phyloP scores from a whole-genome alignment of 1,284 basidiomycete species.

The Golubevia sp. region DNA sequence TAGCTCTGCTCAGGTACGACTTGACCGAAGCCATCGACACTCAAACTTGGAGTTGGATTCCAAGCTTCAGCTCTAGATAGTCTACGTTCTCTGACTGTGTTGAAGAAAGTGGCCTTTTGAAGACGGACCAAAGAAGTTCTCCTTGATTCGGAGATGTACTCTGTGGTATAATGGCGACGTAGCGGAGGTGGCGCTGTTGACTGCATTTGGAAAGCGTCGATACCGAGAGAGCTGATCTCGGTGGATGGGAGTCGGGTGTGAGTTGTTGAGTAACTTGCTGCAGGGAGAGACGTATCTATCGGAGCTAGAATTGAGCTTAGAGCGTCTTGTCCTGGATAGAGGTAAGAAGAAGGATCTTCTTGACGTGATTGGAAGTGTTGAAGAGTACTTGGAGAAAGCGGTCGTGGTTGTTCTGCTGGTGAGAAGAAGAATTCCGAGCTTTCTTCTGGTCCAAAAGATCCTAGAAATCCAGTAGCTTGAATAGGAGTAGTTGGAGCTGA shows the following conservation, averaged over 20 bases:
- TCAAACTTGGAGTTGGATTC: not conserved
- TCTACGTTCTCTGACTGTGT: not conserved
- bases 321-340: not conserved
- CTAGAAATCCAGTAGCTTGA: not conserved
- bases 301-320: not conserved
- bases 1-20: not conserved
- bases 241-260: not conserved
- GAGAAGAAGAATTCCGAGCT: not conserved
- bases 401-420: not conserved
- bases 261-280: not conserved
- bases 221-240: not conserved
- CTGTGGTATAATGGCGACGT: too few relatives aligned
- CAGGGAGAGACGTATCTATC: not conserved
- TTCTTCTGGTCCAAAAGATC: not conserved
- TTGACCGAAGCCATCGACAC: not conserved
- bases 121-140: not conserved
- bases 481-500: not conserved
- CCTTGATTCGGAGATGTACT: not conserved
- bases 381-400: not conserved
- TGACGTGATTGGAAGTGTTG: not conserved
- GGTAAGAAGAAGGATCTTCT: not conserved
- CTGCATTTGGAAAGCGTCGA: not conserved
- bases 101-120: not conserved
- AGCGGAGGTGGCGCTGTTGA: too few relatives aligned
- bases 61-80: not conserved